Evolutionary conservation across 805 yeast species (phyloP).

Genomic region (Saccharomyces kudriavzevii): DNA sequence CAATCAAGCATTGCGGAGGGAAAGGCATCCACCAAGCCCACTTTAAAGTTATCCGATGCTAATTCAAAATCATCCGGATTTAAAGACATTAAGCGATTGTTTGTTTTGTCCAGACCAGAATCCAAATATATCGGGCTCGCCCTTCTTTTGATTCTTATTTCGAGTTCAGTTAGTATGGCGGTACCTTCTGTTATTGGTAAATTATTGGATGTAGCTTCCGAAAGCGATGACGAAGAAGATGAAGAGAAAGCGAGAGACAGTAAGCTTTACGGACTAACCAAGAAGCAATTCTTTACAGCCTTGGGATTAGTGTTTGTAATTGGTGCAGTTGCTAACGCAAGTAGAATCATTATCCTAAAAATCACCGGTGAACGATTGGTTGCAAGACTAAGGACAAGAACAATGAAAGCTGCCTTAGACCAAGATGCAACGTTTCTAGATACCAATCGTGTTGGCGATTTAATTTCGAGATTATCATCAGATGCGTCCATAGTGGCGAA

Average conservation of each 20-base stretch:
- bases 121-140: constrained; percentile 51
- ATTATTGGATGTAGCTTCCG: constrained; percentile 62
- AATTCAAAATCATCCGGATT: constrained; percentile 32
- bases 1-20: not conserved
- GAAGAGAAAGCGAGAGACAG: constrained; percentile 27
- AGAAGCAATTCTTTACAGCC: constrained; percentile 53
- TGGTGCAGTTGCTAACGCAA: constrained; percentile 75
- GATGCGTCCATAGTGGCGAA: constrained; percentile 85
- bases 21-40: not conserved
- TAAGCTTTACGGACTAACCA: constrained; percentile 50
- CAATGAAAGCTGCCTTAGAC: constrained; percentile 65
- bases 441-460: constrained; percentile 81
- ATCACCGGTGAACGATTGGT: constrained; percentile 82
- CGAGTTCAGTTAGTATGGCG: constrained; percentile 74
- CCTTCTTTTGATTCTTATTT: constrained; percentile 49
- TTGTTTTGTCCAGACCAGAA: constrained; percentile 52
- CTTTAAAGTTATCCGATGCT: constrained; percentile 22
- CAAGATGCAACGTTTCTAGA: constrained; percentile 90
- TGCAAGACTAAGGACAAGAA: constrained; percentile 70
- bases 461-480: constrained; percentile 78
- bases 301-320: constrained; percentile 54
- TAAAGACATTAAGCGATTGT: constrained; percentile 36
- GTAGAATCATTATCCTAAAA: constrained; percentile 67
- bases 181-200: constrained; percentile 82
- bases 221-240: constrained; percentile 14